Base-by-base conservation (phyloP, 257 asterid genomes). In the Avicennia marina region DNA sequence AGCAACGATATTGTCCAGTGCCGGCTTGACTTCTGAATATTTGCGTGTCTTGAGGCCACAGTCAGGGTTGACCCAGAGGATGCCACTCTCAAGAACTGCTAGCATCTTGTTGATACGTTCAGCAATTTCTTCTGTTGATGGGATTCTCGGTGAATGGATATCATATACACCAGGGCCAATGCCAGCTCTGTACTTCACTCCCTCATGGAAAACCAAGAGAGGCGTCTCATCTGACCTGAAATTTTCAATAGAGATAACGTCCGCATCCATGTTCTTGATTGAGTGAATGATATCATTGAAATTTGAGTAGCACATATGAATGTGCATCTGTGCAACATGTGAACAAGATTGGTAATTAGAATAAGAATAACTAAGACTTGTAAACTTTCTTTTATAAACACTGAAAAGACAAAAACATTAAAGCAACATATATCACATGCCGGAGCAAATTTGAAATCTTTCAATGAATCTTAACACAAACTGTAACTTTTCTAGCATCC, bases 291-390 rank as follows among this genome's bases (percentile, higher is more conserved):
- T 90, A 66, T 87, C 98, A 26, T 90, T 90, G 93, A 87, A 90
- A 94, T 87, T 90, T 66, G 98, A 87, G 86, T 91, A 91, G 83
- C 98, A 87, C 98, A 91, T 91, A 86, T 91, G 98, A 53, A 96
- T 91, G 81, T 91, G 98, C 73, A 91, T 85, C 97, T 89, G 89
- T 54, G 1, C 40, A 26, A 44, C 4, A 4, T 5, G 18, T 21
- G 8, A 26, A 53, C 47, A 10, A 2, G n/a, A 31, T 61, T 3
- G 42, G 40, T 43, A 10, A 17, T 19, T 46, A 46, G 32, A 33
- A 48, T 20, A 11, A 25, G 5, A 36, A 5, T 36, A 29, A 4
- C 4, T 8, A 7, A 16, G n/a, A 56, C 7, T 43, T 43, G 2
- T 6, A 38, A 11, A 16, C 43, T 38, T 38, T 38, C 43, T 38